phyloP scores from a whole-genome alignment of 1,284 basidiomycete genomes.

The Neonothopanus nambi region DNA sequence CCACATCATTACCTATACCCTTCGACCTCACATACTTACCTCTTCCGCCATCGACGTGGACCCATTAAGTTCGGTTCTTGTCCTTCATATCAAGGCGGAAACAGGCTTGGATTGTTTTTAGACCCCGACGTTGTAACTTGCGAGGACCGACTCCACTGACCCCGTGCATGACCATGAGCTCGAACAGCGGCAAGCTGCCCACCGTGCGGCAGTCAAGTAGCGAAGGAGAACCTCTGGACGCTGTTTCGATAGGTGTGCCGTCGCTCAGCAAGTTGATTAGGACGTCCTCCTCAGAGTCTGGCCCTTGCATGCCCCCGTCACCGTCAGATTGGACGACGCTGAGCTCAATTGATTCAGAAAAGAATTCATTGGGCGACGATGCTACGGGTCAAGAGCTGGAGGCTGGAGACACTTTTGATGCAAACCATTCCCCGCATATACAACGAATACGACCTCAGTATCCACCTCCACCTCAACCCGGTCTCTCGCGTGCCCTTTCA shows the following conservation, averaged over 20 bases:
- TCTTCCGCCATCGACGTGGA: background rate
- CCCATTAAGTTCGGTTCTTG: background rate
- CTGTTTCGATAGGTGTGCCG: conserved; percentile 11
- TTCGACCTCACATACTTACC: background rate
- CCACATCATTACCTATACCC: background rate
- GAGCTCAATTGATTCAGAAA: conserved; percentile 18
- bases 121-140: background rate
- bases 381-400: conserved; percentile 13
- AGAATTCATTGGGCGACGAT: conserved; percentile 22
- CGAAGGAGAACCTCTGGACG: conserved; percentile 11
- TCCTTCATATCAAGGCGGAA: background rate
- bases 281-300: conserved; percentile 9
- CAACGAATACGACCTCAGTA: conserved; percentile 10
- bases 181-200: background rate
- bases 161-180: background rate
- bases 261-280: conserved; percentile 15
- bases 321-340: conserved; percentile 11
- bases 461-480: conserved; percentile 37
- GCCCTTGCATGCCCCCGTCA: conserved; percentile 12
- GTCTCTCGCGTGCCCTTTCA: conserved; percentile 68
- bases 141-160: background rate
- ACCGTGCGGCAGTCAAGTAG: background rate
- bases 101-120: background rate
- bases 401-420: conserved; percentile 12
- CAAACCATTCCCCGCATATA: conserved; percentile 14